These are phyloP conservation scores for Lactuca sativa DNA, from an alignment of 129 eudicot species.

Conservation along the genomic window DNA sequence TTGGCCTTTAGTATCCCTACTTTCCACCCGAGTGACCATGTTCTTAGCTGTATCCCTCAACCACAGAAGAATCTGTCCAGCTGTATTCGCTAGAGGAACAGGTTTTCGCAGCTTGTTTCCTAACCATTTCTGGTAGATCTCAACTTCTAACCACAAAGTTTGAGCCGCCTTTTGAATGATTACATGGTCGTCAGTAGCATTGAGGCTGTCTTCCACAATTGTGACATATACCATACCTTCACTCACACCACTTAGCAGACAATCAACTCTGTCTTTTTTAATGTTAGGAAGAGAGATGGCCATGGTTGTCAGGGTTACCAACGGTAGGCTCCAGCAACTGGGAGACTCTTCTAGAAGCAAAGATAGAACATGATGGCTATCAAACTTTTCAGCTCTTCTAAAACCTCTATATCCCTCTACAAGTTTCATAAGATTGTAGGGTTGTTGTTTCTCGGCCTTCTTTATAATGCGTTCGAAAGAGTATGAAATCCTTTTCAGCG, in stretches of 20 bases:
- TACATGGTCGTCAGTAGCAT: not conserved
- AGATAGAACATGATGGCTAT: conserved; percentile 32
- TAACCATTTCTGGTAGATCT: not conserved
- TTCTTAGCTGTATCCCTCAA: not conserved
- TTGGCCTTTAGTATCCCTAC: not conserved
- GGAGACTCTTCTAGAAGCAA: conserved; percentile 41
- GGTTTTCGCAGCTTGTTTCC: not conserved
- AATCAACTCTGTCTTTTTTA: conserved; percentile 2
- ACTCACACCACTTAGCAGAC: not conserved
- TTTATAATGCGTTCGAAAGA: not conserved
- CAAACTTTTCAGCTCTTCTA: conserved; percentile 39
- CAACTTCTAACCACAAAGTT: conserved; percentile 2
- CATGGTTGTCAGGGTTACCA: conserved; percentile 51
- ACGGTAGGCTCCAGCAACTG: conserved; percentile 56
- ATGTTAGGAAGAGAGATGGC: conserved; percentile 41
- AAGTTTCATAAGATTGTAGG: conserved; percentile 40
- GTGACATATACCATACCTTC: not conserved
- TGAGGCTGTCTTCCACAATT: not conserved
- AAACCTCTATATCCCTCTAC: conserved; percentile 31
- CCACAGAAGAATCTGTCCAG: not conserved
- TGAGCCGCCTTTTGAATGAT: not conserved
- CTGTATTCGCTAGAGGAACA: not conserved
- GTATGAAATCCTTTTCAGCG: not conserved
- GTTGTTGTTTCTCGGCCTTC: conserved; percentile 24
- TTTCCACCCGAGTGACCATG: not conserved